A percentile compares a stretch with the other conserved stretches of the same genome.
Evolutionary conservation across 805 yeast genomes (phyloP).

Genomic region (Cyberlindnera saturnus): DNA sequence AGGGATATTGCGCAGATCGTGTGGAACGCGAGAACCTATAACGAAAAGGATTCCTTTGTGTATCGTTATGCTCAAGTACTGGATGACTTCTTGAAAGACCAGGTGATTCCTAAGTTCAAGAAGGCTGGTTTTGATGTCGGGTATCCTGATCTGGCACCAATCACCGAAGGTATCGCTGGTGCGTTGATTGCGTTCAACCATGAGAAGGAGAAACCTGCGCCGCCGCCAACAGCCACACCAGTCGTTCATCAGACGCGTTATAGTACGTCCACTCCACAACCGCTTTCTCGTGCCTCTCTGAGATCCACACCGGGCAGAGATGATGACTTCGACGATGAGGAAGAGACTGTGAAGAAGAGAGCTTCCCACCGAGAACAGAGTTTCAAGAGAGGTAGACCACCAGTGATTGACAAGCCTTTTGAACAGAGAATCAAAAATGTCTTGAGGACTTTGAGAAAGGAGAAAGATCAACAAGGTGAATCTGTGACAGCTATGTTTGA

Average conservation of each 20-base stretch:
- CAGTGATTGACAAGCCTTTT: slow-evolving; percentile 84
- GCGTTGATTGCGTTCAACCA: slow-evolving; percentile 11
- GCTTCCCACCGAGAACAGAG: slow-evolving; percentile 18
- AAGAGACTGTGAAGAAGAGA: slow-evolving; percentile 6
- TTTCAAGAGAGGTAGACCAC: slow-evolving; percentile 79
- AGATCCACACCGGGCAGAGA: slow-evolving; percentile 10
- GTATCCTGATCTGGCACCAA: slow-evolving; percentile 33
- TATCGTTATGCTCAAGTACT: slow-evolving; percentile 58
- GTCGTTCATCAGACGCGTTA: background rate
- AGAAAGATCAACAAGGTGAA: slow-evolving; percentile 45
- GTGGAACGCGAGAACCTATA: slow-evolving; percentile 86
- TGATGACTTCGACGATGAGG: slow-evolving; percentile 11
- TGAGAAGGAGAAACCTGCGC: slow-evolving; percentile 4
- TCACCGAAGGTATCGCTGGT: slow-evolving; percentile 17
- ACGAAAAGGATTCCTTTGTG: slow-evolving; percentile 60
- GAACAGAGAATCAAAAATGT: slow-evolving; percentile 89
- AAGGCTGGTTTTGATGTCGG: slow-evolving; percentile 28
- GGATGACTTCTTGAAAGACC: slow-evolving; percentile 34
- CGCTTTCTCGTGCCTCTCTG: slow-evolving; percentile 1
- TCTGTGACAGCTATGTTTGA: slow-evolving; percentile 66
- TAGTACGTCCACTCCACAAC: background rate
- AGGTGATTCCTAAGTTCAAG: slow-evolving; percentile 29
- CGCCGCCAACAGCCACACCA: slow-evolving; percentile 3
- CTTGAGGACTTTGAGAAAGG: slow-evolving; percentile 73
- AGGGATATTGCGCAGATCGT: slow-evolving; percentile 77